These are phyloP conservation scores for Apiospora koreana DNA, from an alignment of 2,329 filamentous ascomycete species.

Conservation along the genomic window DNA sequence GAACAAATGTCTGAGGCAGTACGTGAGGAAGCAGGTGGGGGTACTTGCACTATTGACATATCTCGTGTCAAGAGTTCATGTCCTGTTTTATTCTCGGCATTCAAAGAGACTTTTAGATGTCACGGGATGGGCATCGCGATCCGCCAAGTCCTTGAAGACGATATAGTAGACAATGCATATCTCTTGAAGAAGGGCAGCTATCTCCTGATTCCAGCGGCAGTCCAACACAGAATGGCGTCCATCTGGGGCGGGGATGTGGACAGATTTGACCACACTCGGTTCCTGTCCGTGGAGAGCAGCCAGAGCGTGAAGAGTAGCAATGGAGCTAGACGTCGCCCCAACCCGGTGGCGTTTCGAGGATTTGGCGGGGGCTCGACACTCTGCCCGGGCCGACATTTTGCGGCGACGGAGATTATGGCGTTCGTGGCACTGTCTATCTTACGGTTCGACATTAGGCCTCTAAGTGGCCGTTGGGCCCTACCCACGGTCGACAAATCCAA, in stretches of 20 bases:
- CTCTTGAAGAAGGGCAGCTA: background rate
- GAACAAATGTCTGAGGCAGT: background rate
- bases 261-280: background rate
- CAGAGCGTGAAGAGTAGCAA: no score
- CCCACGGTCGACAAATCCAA: background rate
- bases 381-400: constrained; percentile 21
- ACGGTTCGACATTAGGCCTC: background rate
- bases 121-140: background rate
- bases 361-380: constrained; percentile 19
- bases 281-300: background rate
- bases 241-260: background rate
- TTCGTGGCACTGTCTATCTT: constrained; percentile 16
- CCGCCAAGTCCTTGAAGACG: background rate
- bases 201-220: background rate
- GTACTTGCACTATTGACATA: background rate
- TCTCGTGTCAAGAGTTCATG: background rate
- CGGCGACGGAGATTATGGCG: constrained; percentile 15
- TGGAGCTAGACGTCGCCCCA: constrained; percentile 8
- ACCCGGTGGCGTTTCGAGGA: constrained; percentile 18
- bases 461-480: background rate
- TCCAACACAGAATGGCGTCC: background rate
- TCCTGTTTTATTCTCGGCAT: background rate
- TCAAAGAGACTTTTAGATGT: background rate
- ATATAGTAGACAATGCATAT: background rate
- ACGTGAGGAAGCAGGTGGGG: background rate